phyloP scores from a whole-genome alignment of 106 monocot species.

The Vanilla planifolia region DNA sequence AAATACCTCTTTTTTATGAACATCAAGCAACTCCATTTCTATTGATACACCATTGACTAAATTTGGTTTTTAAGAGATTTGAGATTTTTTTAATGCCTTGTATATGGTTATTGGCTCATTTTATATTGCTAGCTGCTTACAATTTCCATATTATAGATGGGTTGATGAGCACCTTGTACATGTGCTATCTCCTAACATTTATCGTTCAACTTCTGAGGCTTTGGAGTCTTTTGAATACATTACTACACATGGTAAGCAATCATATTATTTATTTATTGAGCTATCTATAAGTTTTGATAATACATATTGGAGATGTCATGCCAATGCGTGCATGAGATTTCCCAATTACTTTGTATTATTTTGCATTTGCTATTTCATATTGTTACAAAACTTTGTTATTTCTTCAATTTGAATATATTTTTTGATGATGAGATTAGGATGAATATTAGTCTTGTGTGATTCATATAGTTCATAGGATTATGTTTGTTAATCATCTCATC shows the following conservation, averaged over 20 bases:
- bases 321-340: background rate
- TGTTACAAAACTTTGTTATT: too few relatives aligned
- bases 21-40: background rate
- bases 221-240: slow-evolving; percentile 94
- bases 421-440: too few relatives aligned
- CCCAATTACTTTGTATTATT: too few relatives aligned
- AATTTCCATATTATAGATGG: slow-evolving; percentile 50
- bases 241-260: slow-evolving; percentile 58
- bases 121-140: background rate
- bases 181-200: slow-evolving; percentile 89
- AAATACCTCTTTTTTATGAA: background rate
- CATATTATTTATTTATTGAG: background rate
- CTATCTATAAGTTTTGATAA: background rate
- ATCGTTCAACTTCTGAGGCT: slow-evolving; percentile 77
- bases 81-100: background rate
- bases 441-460: too few relatives aligned
- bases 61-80: background rate
- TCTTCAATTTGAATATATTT: too few relatives aligned
- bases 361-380: too few relatives aligned
- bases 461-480: too few relatives aligned
- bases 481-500: too few relatives aligned
- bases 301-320: background rate
- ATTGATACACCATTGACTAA: background rate
- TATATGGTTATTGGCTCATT: background rate
- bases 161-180: slow-evolving; percentile 93